Evolutionary conservation across 1,284 basidiomycete genomes (phyloP), one percentile per base, ranked within the genome.

Genomic region (Melampsora larici-populina): DNA sequence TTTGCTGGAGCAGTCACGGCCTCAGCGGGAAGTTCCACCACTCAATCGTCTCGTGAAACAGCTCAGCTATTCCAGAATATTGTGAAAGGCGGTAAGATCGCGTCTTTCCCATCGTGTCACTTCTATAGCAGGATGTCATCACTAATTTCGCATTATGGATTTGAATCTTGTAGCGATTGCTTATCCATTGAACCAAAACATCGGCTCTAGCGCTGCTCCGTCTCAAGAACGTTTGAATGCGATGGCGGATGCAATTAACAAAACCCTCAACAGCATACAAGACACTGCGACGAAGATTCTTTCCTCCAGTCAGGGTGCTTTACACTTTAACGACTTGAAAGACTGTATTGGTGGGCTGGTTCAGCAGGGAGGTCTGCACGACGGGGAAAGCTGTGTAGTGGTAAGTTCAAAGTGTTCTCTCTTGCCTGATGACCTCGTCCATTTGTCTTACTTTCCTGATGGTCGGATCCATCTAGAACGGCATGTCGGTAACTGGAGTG

Each of bases 11-110:
- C 58, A 7, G 51, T 77, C 43, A 68, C 65, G 29, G 43, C 21
- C 31, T 18, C 65, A 3, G 18, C 55, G 0, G 73, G 73, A 2
- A 76, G 67, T 40, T 76, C 73, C 24, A 69, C 73, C 21, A 77
- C 75, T 13, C 75, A 77, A 70, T 77, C 75, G n/a, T 49, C 75
- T 15, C 51, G 40, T 13, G 75, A 77, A 70, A 77, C 75, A 9
- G 75, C 75, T 48, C 51, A 70, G 31, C 26, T 77, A 5, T 77
- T 77, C 17, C 49, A 48, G 6, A 64, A 51, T 9, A 70, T 77
- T 70, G 75, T 77, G 2, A 77, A 77, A 77, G 75, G 75, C 60
- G 75, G 75, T 77, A 49, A 69, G 65, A 15, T 40, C 7, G 24
- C 24, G 4, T 55, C 24, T 55, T 55, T 6, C 6, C 18, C 51